phyloP scores from a whole-genome alignment of 345 rosid species.

The Viola odorata region DNA sequence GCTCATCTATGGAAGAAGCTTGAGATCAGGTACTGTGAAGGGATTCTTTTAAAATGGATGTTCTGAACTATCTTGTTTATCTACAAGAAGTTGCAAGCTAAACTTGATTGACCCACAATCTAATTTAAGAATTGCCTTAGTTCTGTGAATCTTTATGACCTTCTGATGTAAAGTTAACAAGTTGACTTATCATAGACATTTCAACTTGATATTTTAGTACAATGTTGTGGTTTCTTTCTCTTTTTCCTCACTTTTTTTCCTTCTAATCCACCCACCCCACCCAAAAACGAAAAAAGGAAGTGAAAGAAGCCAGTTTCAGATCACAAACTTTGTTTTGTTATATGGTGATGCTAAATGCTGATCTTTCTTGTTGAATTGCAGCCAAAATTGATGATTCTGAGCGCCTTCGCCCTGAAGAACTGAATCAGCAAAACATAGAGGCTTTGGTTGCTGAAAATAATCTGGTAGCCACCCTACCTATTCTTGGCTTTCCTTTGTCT shows the following conservation, averaged over 20 bases:
- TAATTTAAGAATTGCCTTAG: neutral
- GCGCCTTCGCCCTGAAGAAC: constrained; percentile 91
- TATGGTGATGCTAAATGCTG: constrained; percentile 2
- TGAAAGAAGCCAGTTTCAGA: no score
- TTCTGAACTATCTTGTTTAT: neutral
- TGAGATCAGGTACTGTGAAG: no score
- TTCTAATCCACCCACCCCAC: no score
- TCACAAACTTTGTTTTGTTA: neutral
- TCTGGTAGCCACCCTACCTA: constrained; percentile 44
- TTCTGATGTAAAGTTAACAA: neutral
- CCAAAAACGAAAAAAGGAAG: no score
- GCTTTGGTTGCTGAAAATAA: constrained; percentile 96
- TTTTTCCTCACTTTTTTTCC: no score
- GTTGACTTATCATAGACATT: no score
- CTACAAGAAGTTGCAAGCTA: neutral
- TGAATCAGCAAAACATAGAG: constrained; percentile 97
- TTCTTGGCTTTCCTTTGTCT: constrained; percentile 1
- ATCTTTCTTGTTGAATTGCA: constrained; percentile 29
- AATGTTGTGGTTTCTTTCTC: no score
- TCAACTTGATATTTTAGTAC: no score
- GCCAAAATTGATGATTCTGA: constrained; percentile 77
- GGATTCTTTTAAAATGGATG: neutral
- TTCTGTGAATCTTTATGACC: neutral
- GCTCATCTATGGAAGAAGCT: neutral
- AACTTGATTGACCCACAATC: neutral